Conservation (phyloP, 352 stramenopile species). For the Stramenopiles sp. region DNA sequence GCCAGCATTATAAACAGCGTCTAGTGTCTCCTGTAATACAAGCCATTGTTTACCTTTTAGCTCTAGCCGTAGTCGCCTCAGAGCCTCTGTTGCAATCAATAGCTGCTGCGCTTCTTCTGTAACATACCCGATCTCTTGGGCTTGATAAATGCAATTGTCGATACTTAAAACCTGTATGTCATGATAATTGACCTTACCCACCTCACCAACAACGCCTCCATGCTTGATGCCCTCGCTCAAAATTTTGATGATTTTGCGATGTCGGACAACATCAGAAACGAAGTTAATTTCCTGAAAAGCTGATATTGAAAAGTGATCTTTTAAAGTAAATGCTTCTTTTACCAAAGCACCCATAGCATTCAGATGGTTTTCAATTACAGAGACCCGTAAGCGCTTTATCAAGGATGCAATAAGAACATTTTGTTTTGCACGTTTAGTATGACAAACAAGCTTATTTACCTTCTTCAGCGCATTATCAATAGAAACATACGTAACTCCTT, state of each 20-base stretch:
- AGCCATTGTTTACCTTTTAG: not conserved
- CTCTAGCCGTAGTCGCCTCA: not conserved
- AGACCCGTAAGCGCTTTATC: not conserved
- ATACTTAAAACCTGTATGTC: not conserved
- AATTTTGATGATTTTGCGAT: not conserved
- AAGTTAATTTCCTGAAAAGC: not conserved
- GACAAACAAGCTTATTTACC: not conserved
- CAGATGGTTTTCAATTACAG: not conserved
- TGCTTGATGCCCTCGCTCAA: not conserved
- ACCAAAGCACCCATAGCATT: not conserved
- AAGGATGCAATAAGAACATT: constrained; percentile 1
- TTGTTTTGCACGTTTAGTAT: not conserved
- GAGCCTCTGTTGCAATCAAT: not conserved
- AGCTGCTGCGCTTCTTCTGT: constrained; percentile 1
- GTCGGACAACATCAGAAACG: not conserved
- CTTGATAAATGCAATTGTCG: not conserved
- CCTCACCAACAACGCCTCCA: not conserved
- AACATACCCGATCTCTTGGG: not conserved
- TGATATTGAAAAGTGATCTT: not conserved
- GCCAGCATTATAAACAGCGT: not conserved
- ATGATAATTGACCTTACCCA: constrained; percentile 3
- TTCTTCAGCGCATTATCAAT: constrained; percentile 4
- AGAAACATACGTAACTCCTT: not conserved
- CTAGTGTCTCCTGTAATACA: not conserved
- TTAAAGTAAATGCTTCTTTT: not conserved